These are phyloP conservation scores for Barnettozyma botsteinii DNA, from an alignment of 805 yeast genomes.

Conservation along the genomic window DNA sequence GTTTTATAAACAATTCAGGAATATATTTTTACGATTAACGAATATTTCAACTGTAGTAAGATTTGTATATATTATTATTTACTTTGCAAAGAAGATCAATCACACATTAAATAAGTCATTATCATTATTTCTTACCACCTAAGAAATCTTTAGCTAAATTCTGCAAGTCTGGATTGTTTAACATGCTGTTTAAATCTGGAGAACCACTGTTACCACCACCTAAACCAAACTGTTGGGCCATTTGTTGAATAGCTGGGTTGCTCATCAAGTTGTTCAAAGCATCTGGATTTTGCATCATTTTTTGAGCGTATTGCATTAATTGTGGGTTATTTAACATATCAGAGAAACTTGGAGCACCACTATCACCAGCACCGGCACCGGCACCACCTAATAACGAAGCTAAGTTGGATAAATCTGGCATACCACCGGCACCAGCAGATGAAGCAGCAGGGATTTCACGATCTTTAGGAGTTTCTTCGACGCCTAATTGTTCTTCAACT, in stretches of 20 bases:
- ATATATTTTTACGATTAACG: too few species aligned
- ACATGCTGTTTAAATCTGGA: conserved; percentile 61
- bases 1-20: too few species aligned
- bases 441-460: conserved; percentile 16
- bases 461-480: conserved; percentile 23
- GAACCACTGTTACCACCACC: conserved; percentile 44
- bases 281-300: conserved; percentile 79
- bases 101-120: not conserved
- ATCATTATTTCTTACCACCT: conserved; percentile 25
- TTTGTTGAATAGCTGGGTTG: conserved; percentile 74
- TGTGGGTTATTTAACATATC: conserved; percentile 87
- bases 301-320: conserved; percentile 82
- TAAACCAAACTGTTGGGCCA: conserved; percentile 73
- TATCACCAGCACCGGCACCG: conserved; percentile 56
- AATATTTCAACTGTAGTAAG: too few species aligned
- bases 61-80: not conserved
- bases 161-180: conserved; percentile 76
- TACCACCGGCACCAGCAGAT: conserved; percentile 38
- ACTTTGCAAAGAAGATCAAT: too few species aligned
- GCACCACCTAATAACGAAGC: conserved; percentile 53
- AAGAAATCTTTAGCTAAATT: conserved; percentile 67
- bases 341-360: conserved; percentile 65
- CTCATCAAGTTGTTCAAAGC: conserved; percentile 69
- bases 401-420: conserved; percentile 55
- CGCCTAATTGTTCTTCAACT: conserved; percentile 65